Evolutionary conservation across 768 basidiomycete genomes (phyloP), one percentile per base, ranked within the genome.

Genomic region (Xerocomellus chrysenteron): DNA sequence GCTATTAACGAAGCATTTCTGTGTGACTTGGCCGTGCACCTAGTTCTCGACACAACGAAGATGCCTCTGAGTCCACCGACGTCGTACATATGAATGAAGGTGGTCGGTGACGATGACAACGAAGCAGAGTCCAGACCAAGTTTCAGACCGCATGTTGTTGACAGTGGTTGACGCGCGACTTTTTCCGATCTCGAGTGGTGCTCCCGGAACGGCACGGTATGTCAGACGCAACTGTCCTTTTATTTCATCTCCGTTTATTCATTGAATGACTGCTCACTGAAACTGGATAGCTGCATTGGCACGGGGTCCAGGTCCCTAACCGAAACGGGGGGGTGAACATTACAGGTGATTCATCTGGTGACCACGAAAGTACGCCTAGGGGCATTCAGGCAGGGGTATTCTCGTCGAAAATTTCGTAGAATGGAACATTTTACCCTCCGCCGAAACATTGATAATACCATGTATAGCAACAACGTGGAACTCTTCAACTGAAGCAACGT

Each of bases 101-200:
- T 33, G 39, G 16, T 33, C 30, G 14, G 48, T 51, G 79, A 80
- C 0, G 78, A 80, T 12, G 47, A 41, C n/a, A 77, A 84, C 11
- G 80, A 86, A 79, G 88, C 87, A 43, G 32, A 32, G 32, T 32
- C 32, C 32, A 32, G 80, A 83, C 13, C 62, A 12, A 16, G 47
- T 76, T n/a, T 63, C 75, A 4, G 83, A 83, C 46, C 76, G 80
- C 17, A 68, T 89, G 68, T 45, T 1, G 5, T 26, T 49, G 32
- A 11, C 10, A 32, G 32, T 32, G 10, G 10, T 32, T 32, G 88
- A 90, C 57, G 87, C 85, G 19, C 86, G 83, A 80, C 63, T 86
- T 35, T 87, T 89, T 62, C 88, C 87, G 26, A 73, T 88, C 37
- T 84, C 88, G 59, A 64, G 84, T 73, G 47, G 13, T 42, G 19